Base-by-base conservation (phyloP, 2,329 filamentous ascomycete genomes). In the Arachnomyces sp. region DNA sequence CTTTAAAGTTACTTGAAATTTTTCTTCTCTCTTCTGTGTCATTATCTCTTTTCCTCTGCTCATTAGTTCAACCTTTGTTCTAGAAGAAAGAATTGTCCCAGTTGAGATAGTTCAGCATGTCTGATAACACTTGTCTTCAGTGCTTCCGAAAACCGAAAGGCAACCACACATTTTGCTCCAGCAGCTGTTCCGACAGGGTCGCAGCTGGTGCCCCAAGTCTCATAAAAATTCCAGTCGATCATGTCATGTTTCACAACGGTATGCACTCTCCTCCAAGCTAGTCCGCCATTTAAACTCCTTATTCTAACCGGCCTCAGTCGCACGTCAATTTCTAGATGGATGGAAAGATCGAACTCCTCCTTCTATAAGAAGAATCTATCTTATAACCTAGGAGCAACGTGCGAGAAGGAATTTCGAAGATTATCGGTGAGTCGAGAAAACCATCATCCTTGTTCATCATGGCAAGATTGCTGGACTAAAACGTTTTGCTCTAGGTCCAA, bases 201-300 rank as follows among this genome's bases (percentile, higher is more conserved):
- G 9, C 16, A 25, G 29, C 9, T 13, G 31, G 16, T 11, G 37
- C 37, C n/a, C 37, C 37, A 28, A 13, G 8, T 7, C 37, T 39
- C 12, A 39, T 39, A 32, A 33, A 25, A 14, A 34, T 39, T 16
- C 15, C 37, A 25, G 4, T 4, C 12, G 16, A 34, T 16, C 37
- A 39, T 34, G 17, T 32, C 28, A 25, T 39, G 31, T 39, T 34
- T 28, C 12, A 39, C 7, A 18, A 34, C 33, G 30, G 37, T 39
- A 39, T 15, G 9, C 21, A 14, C 15, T 14, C n/a, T 7, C 21
- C 9, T 25, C 11, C 30, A 14, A 18, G 12, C n/a, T 3, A 4
- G 9, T 15, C 4, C 9, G 7, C 6, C 3, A 14, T 34, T 33
- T 15, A 13, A 15, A 17, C 5, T 15, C 28, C 18, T 32, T 6